These are phyloP conservation scores for Zasmidium cellare DNA, from an alignment of 2,329 filamentous ascomycete species.

Conservation along the genomic window DNA sequence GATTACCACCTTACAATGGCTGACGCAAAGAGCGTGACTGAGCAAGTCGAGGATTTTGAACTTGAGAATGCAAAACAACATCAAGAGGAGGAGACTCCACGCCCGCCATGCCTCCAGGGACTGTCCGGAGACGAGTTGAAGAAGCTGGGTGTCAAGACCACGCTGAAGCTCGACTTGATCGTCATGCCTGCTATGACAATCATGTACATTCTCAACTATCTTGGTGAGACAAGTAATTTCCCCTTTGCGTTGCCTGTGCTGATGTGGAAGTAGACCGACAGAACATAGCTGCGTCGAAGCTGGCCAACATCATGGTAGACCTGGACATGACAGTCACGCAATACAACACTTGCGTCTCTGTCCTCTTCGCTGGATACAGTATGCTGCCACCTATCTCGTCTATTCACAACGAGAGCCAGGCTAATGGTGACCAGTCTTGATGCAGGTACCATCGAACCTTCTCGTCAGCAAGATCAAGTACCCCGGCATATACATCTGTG, in stretches of 20 bases:
- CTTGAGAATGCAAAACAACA: slow-evolving; percentile 9
- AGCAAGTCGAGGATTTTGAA: slow-evolving; percentile 15
- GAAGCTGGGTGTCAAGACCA: slow-evolving; percentile 21
- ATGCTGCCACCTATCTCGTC: neutral
- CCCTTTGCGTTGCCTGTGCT: neutral
- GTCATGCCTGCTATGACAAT: slow-evolving; percentile 28
- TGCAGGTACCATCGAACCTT: slow-evolving; percentile 45
- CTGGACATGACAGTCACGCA: slow-evolving; percentile 19
- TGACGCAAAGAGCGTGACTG: slow-evolving; percentile 12
- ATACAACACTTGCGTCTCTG: slow-evolving; percentile 25
- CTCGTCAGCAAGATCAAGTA: slow-evolving; percentile 44
- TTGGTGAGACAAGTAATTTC: slow-evolving; percentile 7
- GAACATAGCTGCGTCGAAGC: slow-evolving; percentile 26
- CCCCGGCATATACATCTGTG: slow-evolving; percentile 45
- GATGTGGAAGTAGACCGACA: slow-evolving; percentile 17
- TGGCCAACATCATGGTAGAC: slow-evolving; percentile 25
- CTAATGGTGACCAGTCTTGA: slow-evolving; percentile 39
- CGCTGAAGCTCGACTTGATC: slow-evolving; percentile 24
- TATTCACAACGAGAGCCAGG: too few relatives aligned
- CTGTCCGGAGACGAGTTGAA: slow-evolving; percentile 19
- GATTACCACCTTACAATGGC: slow-evolving; percentile 4
- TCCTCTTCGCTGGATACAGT: slow-evolving; percentile 31
- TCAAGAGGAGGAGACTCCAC: slow-evolving; percentile 9
- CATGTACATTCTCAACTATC: slow-evolving; percentile 30
- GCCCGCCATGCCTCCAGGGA: slow-evolving; percentile 11